Evolutionary conservation across 352 stramenopile genomes (phyloP), one percentile per base, ranked within the genome.

Genomic region (Elongisporangium senticosum): DNA sequence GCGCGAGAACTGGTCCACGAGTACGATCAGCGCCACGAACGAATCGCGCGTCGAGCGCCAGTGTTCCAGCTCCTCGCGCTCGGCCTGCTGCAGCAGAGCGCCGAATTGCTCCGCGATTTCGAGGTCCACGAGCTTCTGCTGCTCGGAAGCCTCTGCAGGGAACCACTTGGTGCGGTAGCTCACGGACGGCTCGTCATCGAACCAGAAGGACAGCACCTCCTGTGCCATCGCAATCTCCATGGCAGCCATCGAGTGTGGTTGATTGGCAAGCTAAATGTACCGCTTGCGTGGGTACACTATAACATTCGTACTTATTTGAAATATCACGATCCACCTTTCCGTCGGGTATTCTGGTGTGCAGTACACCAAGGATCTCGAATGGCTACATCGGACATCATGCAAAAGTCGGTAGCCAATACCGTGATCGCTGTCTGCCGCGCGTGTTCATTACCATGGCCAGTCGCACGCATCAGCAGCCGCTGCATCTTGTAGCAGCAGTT

Each of bases 1-100:
- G 1, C 87, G 72, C 21, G 86, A 91, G 63, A 96, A 87, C 62
- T 96, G 89, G 63, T 97, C 89, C 17, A 97, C 59, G 26, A 97
- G 33, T 49, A 97, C 59, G 37, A 96, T 83, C 1, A 96, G 69
- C 53, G 86, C 86, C 51, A 97, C 73, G 55, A 78, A 79, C 43
- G 65, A 57, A 47, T 80, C 64, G 2, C 61, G 69, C 11, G 64
- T 59, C 2, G 58, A 17, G 13, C 71, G 65, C 84, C 84, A 94
- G 15, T 52, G 49, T 23, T 75, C 62, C 51, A 90, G 71, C 55
- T 89, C 71, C 49, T 61, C 53, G 19, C 52, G 58, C 64, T 86
- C 77, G 1, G 77, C 82, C 7, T 59, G 64, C n/a, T 24, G 50
- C 24, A 90, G 55, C 21, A 89, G 55, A 1, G 11, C 48, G 24